Evolutionary conservation across 2,329 filamentous ascomycete genomes (phyloP).

Genomic region (Aspergillus quadrilineatus): DNA sequence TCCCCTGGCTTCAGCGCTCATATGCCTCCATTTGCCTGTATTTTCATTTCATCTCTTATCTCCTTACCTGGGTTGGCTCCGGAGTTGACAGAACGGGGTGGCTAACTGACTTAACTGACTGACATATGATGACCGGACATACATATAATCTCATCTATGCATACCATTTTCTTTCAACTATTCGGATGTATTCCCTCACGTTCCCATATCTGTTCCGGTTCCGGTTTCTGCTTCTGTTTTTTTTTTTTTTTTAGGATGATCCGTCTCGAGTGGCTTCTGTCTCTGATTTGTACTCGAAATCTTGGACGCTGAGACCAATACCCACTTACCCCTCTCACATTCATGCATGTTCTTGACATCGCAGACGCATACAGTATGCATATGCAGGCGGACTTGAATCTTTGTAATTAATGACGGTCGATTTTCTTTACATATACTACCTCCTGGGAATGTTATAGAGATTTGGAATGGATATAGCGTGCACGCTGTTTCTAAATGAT

Average conservation of each 20-base stretch:
- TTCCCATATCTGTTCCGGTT: too few relatives aligned
- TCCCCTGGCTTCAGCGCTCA: slow-evolving; percentile 14
- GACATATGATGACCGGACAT: slow-evolving; percentile 20
- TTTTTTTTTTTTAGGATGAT: neutral
- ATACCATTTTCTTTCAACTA: slow-evolving; percentile 16
- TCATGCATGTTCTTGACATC: neutral
- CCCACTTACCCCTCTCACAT: neutral
- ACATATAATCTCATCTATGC: slow-evolving; percentile 18
- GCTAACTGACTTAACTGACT: slow-evolving; percentile 5
- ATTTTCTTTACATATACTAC: neutral
- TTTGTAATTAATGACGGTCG: slow-evolving; percentile 11
- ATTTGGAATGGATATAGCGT: neutral
- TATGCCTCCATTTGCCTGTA: neutral
- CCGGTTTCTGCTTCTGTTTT: neutral
- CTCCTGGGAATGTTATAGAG: neutral
- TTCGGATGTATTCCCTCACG: slow-evolving; percentile 8
- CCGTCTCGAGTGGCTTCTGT: neutral
- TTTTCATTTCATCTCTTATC: neutral
- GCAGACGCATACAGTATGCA: neutral
- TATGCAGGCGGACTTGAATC: neutral
- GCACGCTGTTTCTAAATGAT: neutral
- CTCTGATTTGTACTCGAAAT: neutral
- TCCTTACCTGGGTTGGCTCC: slow-evolving; percentile 12
- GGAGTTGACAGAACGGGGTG: slow-evolving; percentile 26
- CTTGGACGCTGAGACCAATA: neutral